These are phyloP conservation scores for Hypoxylon subgilvum DNA, from an alignment of 495 filamentous ascomycete genomes.

Conservation along the genomic window DNA sequence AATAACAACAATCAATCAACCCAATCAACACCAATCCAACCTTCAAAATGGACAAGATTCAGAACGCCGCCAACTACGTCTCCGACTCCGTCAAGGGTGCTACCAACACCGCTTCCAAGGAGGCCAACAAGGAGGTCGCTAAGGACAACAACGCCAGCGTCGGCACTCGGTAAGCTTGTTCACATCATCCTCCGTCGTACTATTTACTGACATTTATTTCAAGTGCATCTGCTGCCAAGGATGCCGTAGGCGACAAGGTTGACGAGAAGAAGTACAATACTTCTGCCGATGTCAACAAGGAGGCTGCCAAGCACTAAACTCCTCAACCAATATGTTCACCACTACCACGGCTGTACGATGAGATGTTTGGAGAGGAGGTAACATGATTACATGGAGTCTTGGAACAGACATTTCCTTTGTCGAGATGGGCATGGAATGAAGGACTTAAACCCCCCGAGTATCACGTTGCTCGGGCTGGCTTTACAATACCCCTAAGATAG, in stretches of 20 bases:
- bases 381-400: conserved; percentile 22
- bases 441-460: conserved; percentile 23
- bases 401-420: conserved; percentile 32
- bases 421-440: conserved; percentile 26
- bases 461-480: conserved; percentile 22
- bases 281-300: conserved; percentile 63
- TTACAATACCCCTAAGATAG: conserved; percentile 46
- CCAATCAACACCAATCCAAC: conserved; percentile 42
- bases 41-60: conserved; percentile 63
- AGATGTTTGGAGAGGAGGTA: conserved; percentile 13
- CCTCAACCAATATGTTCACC: conserved; percentile 1
- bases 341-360: conserved; percentile 34
- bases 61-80: conserved; percentile 67
- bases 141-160: conserved; percentile 62
- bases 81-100: conserved; percentile 63
- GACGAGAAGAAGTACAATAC: conserved; percentile 60
- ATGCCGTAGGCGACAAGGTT: conserved; percentile 64
- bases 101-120: conserved; percentile 60
- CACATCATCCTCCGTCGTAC: neutral
- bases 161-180: conserved; percentile 55
- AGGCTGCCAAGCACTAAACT: conserved; percentile 61
- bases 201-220: conserved; percentile 24
- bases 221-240: conserved; percentile 60
- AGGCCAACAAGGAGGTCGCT: conserved; percentile 69
- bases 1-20: conserved; percentile 37